Base-by-base conservation (phyloP, 805 yeast species). In the Tetrapisispora nanseiensis region DNA sequence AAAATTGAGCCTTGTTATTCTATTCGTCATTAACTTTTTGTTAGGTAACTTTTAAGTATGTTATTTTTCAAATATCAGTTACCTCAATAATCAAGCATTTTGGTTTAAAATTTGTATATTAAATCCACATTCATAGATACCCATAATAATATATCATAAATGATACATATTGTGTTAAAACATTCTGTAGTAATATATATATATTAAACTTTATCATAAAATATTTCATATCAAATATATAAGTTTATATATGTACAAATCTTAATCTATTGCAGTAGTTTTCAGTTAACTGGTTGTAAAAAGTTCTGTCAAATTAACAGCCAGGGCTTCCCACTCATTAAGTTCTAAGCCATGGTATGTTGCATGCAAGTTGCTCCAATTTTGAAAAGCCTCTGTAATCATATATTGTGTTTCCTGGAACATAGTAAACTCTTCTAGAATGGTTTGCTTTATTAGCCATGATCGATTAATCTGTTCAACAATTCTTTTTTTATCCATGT, bases 381-480 rank as follows among this genome's bases (percentile, higher is more conserved):
- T 82, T 44, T 79, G 78, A 66, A 94, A 76, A 12, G 79, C 65
- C 49, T 76, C 78, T 21, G 82, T 69, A 9, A 89, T 68, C 45
- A 85, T 71, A 55, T 76, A 86, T 62, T 86, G 95, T 1, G 90
- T 82, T 50, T 82, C 82, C 62, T 89, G 96, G 58, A 83, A 84
- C 63, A 83, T 65, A 13, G 73, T 62, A 50, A 76, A 80, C 62
- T 92, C 97, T 46, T 80, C 80, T 22, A 80, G 63, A 45, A 94
- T 70, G 45, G 89, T 76, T 54, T 82, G 76, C 54, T 86, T 83
- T 39, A 89, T 80, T 35, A 87, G 67, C 95, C 95, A 86, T 51
- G 80, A 82, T 47, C 82, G 72, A 59, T 83, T 82, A 41, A 78
- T 68, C 57, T 81, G 87, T 38, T 71, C 72, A 46, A 72, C 70